Percentiles rank a stretch among this genome's conserved stretches.
phyloP scores from a whole-genome alignment of 2,329 filamentous ascomycete genomes.

The Fusarium kyushuense region DNA sequence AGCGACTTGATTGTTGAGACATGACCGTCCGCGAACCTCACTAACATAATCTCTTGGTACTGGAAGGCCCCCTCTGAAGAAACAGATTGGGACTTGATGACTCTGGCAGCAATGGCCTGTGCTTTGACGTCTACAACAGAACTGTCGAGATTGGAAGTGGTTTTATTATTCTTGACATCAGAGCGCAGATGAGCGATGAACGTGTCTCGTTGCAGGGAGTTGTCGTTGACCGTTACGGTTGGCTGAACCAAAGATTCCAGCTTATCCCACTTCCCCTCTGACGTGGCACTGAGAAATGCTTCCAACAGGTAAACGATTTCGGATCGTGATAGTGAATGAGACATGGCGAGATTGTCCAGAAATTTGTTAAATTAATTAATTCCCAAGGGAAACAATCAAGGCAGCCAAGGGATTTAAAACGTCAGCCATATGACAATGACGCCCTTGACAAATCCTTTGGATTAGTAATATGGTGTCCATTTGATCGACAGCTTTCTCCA shows the following conservation, averaged over 20 bases:
- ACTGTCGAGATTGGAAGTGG: neutral
- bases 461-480: no score
- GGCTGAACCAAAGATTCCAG: neutral
- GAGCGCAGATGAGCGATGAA: neutral
- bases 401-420: no score
- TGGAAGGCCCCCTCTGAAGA: neutral
- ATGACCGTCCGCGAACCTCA: slow-evolving; percentile 21
- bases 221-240: neutral
- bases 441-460: no score
- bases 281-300: neutral
- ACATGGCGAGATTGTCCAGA: neutral
- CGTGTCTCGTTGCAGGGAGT: neutral
- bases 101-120: slow-evolving; percentile 7
- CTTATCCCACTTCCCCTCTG: neutral
- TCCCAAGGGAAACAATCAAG: no score
- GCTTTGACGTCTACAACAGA: slow-evolving; percentile 9
- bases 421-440: no score
- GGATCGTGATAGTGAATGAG: rapidly evolving
- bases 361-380: no score
- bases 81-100: neutral
- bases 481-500: no score
- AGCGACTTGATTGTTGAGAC: slow-evolving; percentile 11
- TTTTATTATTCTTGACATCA: rapidly evolving
- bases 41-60: slow-evolving; percentile 15
- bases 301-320: neutral